A percentile compares a stretch with the other conserved stretches of the same genome.
Evolutionary conservation across 768 basidiomycete genomes (phyloP).

Genomic region (Rhizopogon vulgaris): DNA sequence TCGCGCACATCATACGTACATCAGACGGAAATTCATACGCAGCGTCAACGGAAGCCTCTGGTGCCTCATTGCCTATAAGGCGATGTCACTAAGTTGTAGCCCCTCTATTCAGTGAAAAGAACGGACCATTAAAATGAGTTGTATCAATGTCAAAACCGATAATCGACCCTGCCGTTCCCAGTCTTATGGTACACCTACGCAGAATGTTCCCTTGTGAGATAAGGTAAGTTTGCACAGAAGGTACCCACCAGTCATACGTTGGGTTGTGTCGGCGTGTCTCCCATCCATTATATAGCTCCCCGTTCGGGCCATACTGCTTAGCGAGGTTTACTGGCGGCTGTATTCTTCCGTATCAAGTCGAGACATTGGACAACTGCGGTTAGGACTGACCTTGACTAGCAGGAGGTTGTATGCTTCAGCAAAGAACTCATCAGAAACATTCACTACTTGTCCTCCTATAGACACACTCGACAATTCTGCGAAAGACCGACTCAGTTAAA

Average conservation of each 20-base stretch:
- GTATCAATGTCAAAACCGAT: slow-evolving; percentile 92
- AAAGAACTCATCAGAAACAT: slow-evolving; percentile 95
- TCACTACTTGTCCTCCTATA: slow-evolving; percentile 68
- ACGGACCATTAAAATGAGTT: slow-evolving; percentile 78
- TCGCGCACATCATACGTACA: slow-evolving; percentile 32
- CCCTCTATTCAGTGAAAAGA: slow-evolving; percentile 3
- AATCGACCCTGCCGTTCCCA: slow-evolving; percentile 72
- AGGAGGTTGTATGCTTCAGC: slow-evolving; percentile 81
- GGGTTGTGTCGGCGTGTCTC: slow-evolving; percentile 89
- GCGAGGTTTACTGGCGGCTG: slow-evolving; percentile 85
- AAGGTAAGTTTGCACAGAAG: not conserved
- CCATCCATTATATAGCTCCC: slow-evolving; percentile 94
- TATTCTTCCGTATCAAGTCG: not conserved
- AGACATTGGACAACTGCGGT: not conserved
- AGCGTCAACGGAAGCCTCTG: slow-evolving; percentile 73
- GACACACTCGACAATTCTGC: slow-evolving; percentile 86
- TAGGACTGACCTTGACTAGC: slow-evolving; percentile 59
- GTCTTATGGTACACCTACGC: slow-evolving; percentile 79
- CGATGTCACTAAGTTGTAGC: not conserved
- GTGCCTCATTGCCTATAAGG: slow-evolving; percentile 74
- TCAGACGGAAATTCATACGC: slow-evolving; percentile 39
- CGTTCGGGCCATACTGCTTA: slow-evolving; percentile 96
- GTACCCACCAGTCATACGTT: slow-evolving; percentile 72
- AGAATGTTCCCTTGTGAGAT: not conserved
- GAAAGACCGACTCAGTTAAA: not conserved